Evolutionary conservation across 805 yeast genomes (phyloP).

Genomic region (Wickerhamiella australiensis): DNA sequence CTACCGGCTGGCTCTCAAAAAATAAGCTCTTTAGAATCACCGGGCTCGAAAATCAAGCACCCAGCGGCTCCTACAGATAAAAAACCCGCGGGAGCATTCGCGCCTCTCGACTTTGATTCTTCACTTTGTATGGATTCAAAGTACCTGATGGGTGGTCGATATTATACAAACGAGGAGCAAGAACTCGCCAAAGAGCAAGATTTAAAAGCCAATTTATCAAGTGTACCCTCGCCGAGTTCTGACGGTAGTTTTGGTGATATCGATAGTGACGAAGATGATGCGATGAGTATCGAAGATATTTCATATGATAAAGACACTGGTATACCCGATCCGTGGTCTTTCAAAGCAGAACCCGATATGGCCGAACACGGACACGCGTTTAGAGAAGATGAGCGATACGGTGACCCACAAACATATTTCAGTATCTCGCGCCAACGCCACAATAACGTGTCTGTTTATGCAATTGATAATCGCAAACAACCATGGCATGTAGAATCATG

Average conservation of each 20-base stretch:
- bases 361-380: background rate
- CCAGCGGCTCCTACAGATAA: background rate
- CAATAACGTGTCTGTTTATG: background rate
- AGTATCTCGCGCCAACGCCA: conserved; percentile 3
- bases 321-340: conserved; percentile 10
- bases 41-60: background rate
- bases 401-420: conserved; percentile 3
- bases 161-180: conserved; percentile 33
- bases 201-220: background rate
- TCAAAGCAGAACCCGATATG: background rate
- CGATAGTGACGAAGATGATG: conserved; percentile 2
- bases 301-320: background rate
- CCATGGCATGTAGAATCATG: conserved; percentile 3
- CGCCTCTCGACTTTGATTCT: conserved; percentile 57
- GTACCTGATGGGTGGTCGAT: conserved; percentile 83
- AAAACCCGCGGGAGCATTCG: conserved; percentile 48
- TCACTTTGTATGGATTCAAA: conserved; percentile 69
- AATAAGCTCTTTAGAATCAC: too few relatives aligned
- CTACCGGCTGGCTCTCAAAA: too few relatives aligned
- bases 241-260: background rate
- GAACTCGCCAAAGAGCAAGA: conserved; percentile 10
- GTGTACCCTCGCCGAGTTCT: background rate
- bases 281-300: background rate
- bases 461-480: background rate
- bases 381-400: background rate